These are phyloP conservation scores for Xerocomellus amylosporus DNA, from an alignment of 768 basidiomycete genomes.

Conservation along the genomic window DNA sequence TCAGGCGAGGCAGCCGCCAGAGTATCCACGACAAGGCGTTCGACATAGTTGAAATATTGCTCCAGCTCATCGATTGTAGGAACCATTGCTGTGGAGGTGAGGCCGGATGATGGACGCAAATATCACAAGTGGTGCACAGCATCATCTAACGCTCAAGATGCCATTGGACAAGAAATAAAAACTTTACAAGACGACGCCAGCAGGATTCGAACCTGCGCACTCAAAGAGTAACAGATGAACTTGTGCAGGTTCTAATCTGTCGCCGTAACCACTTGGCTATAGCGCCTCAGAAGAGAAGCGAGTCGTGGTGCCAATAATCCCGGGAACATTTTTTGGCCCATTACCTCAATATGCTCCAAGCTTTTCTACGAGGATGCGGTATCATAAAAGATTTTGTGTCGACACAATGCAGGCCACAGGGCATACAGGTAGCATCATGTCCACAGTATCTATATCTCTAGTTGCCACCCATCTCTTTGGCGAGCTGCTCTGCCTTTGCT, in stretches of 20 bases:
- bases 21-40: slow-evolving; percentile 58
- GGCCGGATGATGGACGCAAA: background rate
- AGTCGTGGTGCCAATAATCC: too few species aligned
- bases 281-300: slow-evolving; percentile 41
- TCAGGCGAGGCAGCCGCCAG: slow-evolving; percentile 55
- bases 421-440: slow-evolving; percentile 7
- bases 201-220: slow-evolving; percentile 70
- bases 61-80: slow-evolving; percentile 64
- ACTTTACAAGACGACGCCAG: slow-evolving; percentile 45
- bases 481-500: slow-evolving; percentile 94
- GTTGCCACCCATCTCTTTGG: slow-evolving; percentile 80
- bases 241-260: slow-evolving; percentile 55
- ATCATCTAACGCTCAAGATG: background rate
- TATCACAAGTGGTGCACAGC: slow-evolving; percentile 13
- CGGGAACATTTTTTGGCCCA: too few species aligned
- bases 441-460: slow-evolving; percentile 24
- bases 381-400: slow-evolving; percentile 6
- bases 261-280: slow-evolving; percentile 81
- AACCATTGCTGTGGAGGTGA: slow-evolving; percentile 21
- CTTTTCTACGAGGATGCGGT: background rate
- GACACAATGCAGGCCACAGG: slow-evolving; percentile 4
- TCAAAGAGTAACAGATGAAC: slow-evolving; percentile 62
- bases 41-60: slow-evolving; percentile 63
- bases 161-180: background rate
- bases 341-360: too few species aligned